Evolutionary conservation across 2,329 filamentous ascomycete genomes (phyloP).

Genomic region (Parasarocladium wereldwijsianum): DNA sequence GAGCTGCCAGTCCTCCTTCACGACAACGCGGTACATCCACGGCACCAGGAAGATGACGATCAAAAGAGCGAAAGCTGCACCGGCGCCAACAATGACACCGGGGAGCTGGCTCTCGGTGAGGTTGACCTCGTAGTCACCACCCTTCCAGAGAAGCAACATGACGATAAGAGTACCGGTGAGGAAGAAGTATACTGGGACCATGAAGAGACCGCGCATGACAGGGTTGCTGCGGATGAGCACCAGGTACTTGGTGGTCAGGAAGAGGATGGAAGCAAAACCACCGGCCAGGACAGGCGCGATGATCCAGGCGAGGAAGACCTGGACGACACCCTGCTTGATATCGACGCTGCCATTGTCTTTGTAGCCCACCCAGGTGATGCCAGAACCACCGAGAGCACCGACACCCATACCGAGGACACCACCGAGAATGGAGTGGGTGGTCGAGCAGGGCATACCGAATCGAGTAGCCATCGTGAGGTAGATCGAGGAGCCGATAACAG

Average conservation of each 20-base stretch:
- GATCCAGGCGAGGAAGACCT: constrained; percentile 46
- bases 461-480: constrained; percentile 43
- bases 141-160: constrained; percentile 48
- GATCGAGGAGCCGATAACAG: constrained; percentile 33
- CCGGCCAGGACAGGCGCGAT: constrained; percentile 43
- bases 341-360: constrained; percentile 19
- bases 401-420: constrained; percentile 46
- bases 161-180: constrained; percentile 37
- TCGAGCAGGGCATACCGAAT: constrained; percentile 42
- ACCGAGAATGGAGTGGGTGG: constrained; percentile 46
- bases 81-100: constrained; percentile 38
- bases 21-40: constrained; percentile 41
- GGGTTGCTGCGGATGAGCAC: constrained; percentile 39
- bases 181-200: constrained; percentile 42
- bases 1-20: constrained; percentile 47
- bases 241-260: constrained; percentile 39
- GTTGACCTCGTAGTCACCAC: constrained; percentile 27
- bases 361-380: constrained; percentile 38
- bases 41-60: constrained; percentile 40
- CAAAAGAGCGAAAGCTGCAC: constrained; percentile 32
- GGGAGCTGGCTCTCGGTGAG: constrained; percentile 32
- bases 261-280: constrained; percentile 37
- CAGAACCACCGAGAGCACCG: constrained; percentile 32
- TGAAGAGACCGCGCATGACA: constrained; percentile 33
- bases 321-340: constrained; percentile 35